Evolutionary conservation across 164 flowering plant genomes (phyloP), one percentile per base, ranked within the genome.

Genomic region (Taxillus chinensis): DNA sequence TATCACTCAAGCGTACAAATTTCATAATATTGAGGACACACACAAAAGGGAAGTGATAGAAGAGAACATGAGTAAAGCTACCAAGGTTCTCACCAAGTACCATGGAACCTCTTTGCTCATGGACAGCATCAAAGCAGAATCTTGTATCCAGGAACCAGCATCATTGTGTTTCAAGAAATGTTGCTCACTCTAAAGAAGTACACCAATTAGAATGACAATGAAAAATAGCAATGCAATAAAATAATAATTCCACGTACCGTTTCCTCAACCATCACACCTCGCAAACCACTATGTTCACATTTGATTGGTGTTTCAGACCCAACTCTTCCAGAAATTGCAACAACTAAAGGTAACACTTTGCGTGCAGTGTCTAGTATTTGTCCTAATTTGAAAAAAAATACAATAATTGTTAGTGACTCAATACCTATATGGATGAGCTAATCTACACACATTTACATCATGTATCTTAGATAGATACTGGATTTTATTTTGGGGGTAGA

Each of bases 101-200:
- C 99, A 95, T 7, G 95, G 98, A 62, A 89, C 98, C 75, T 95
- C 98, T 67, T 91, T 87, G 61, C 83, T 89, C 92, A 77, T 83
- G 41, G 96, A 89, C 16, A 87, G 74, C 93, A 91, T 89, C 75
- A 91, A 73, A 63, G 96, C 98, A 61, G 98, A 91, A 75, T 95
- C 99, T 68, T 91, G 96, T 67, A 89, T 86, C 99, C 99, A 95
- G 0, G 99, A 87, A 65, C 98, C 96, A 55, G 96, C 79, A 77
- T 95, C 98, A 76, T 89, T 91, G 77, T 91, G 99, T 68, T 91
- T 95, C 67, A 95, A 69, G 71, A 91, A 95, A 68, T 89, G 95
- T 70, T 89, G 98, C 66, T 95, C 99, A 50, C 95, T 92, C 99
- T 95, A 77, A 62, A 67, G 41, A 60, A 68, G 12, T 11, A 52